Conservation (phyloP, 306 rosid genomes). For the Biancaea sappan region DNA sequence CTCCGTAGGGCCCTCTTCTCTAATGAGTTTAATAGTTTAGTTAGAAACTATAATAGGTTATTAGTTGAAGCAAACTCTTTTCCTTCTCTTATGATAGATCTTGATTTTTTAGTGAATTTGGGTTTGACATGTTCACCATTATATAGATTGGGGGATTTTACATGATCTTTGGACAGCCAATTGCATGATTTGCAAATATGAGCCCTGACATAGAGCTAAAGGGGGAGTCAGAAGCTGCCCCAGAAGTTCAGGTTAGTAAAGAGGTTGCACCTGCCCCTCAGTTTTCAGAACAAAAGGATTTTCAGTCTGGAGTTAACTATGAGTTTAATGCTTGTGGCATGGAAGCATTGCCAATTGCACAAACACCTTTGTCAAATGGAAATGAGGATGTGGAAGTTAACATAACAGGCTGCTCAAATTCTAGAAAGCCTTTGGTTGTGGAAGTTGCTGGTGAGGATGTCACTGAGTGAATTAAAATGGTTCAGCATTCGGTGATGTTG, state of each 20-base stretch:
- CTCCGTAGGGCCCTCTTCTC: not conserved
- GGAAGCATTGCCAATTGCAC: conserved; percentile 34
- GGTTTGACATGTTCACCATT: conserved; percentile 9
- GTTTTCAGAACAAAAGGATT: conserved; percentile 31
- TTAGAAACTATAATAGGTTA: too few relatives aligned
- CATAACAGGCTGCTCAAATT: conserved; percentile 40
- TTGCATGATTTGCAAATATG: conserved; percentile 48
- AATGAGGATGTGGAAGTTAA: conserved; percentile 58
- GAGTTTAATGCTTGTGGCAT: conserved; percentile 33
- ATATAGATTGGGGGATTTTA: not conserved
- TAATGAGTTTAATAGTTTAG: too few relatives aligned
- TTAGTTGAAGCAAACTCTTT: not conserved
- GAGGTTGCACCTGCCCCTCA: conserved; percentile 35
- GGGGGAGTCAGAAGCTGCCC: conserved; percentile 38
- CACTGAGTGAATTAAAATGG: conserved; percentile 48
- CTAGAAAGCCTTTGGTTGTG: conserved; percentile 35
- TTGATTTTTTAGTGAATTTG: conserved; percentile 10
- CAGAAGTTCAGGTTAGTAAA: conserved; percentile 42
- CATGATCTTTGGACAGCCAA: conserved; percentile 33
- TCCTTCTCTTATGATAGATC: not conserved
- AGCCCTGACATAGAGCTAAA: conserved; percentile 50
- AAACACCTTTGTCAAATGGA: conserved; percentile 32
- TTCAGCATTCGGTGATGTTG: conserved; percentile 47
- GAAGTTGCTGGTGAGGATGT: conserved; percentile 49
- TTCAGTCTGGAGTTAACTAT: conserved; percentile 40